Evolutionary conservation across 441 rosid species (phyloP), one percentile per base, ranked within the genome.

Genomic region (Syzygium malaccense): DNA sequence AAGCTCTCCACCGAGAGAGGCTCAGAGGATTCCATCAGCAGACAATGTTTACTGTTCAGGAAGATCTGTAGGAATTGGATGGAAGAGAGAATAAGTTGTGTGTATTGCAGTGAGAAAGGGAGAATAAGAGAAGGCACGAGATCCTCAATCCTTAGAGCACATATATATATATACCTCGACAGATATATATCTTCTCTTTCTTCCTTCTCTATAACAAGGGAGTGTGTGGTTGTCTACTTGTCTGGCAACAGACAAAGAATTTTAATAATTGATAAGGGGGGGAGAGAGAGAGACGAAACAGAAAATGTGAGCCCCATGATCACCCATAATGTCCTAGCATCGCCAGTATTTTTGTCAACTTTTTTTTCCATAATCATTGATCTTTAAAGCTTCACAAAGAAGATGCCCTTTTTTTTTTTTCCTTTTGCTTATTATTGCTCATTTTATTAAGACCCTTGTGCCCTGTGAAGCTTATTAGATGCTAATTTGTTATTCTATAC

Each of bases 161-260:
- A 28, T 60, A 60, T 23, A 41, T 23, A 41, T 41, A 75, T 41
- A 75, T 75, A 75, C 51, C 51, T 75, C 3, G 51, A 75, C n/a
- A 75, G 51, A 41, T 45, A 41, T 75, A 75, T 75, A 41, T 68
- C 26, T 75, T 7, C 17, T 23, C 17, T 23, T 41, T 75, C 48
- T 75, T 75, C 49, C 83, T 41, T 75, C 51, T 75, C 83, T 25
- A 23, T 4, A 75, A 75, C 51, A 75, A 37, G 83, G 83, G 15
- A 75, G 83, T 75, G 83, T 75, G 89, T 91, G 49, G 64, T 87
- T 93, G 90, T 94, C 95, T 93, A 94, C 93, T 92, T 92, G 92
- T 95, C 91, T 90, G 92, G 94, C 92, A 95, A 93, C 91, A 92
- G 95, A 93, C 98, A 94, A 92, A 91, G 93, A 89, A 91, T 89